Conservation (phyloP, 2,329 filamentous ascomycete genomes). For the Periconia sp. region DNA sequence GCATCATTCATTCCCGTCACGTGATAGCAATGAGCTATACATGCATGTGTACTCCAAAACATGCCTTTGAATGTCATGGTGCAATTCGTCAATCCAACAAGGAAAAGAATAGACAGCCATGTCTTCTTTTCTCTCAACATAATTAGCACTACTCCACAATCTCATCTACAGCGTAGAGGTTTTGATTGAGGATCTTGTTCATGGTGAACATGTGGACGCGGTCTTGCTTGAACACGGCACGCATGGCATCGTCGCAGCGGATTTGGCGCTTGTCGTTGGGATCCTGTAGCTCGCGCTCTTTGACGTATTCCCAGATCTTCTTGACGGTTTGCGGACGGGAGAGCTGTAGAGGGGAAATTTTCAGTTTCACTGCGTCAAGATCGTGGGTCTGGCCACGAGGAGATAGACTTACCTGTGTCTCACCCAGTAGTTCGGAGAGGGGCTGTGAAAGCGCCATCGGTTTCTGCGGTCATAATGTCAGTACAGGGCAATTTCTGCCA, state of each 20-base stretch:
- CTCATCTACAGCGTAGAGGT: slow-evolving; percentile 84
- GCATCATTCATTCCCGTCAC: too few relatives aligned
- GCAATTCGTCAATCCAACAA: neutral
- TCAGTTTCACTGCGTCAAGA: slow-evolving; percentile 1
- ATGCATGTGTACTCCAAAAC: too few relatives aligned
- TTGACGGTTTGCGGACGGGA: slow-evolving; percentile 96
- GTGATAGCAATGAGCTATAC: too few relatives aligned
- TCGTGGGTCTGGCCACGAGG: neutral
- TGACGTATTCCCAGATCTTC: slow-evolving; percentile 94
- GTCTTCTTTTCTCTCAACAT: neutral
- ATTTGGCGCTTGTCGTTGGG: slow-evolving; percentile 91
- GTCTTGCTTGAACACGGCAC: slow-evolving; percentile 86
- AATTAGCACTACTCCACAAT: slow-evolving; percentile 1
- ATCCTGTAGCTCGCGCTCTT: slow-evolving; percentile 83
- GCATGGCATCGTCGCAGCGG: slow-evolving; percentile 86
- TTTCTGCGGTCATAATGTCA: slow-evolving; percentile 54
- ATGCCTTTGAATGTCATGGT: too few relatives aligned
- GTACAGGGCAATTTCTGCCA: slow-evolving; percentile 11
- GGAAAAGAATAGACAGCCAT: neutral
- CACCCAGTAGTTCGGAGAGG: slow-evolving; percentile 70
- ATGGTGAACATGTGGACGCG: slow-evolving; percentile 98
- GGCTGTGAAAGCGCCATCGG: slow-evolving; percentile 73
- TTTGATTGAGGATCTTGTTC: slow-evolving; percentile 92
- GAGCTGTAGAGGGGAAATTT: slow-evolving; percentile 56
- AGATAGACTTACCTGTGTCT: slow-evolving; percentile 59